phyloP scores from a whole-genome alignment of 2,329 filamentous ascomycete genomes.

The Aspergillus pseudoterreus region DNA sequence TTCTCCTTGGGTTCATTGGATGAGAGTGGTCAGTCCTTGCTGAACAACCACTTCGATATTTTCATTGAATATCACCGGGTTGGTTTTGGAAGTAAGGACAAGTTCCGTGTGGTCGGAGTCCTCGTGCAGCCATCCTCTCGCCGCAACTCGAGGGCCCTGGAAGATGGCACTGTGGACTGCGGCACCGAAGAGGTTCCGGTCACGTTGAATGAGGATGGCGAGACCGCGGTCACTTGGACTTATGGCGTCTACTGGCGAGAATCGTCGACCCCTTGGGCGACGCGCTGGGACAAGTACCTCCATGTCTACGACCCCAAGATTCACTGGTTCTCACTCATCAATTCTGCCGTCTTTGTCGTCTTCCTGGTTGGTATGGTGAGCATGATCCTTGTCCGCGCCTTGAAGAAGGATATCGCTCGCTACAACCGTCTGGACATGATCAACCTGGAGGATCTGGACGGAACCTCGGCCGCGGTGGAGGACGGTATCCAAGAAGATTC shows the following conservation, averaged over 20 bases:
- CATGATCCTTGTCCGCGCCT: slow-evolving; percentile 82
- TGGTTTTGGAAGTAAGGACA: slow-evolving; percentile 49
- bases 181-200: slow-evolving; percentile 55
- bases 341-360: slow-evolving; percentile 90
- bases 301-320: slow-evolving; percentile 98
- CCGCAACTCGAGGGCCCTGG: slow-evolving; percentile 52
- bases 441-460: slow-evolving; percentile 82
- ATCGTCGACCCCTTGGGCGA: slow-evolving; percentile 87
- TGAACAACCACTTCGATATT: slow-evolving; percentile 98
- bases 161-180: slow-evolving; percentile 59
- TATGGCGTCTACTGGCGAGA: slow-evolving; percentile 89
- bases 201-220: slow-evolving; percentile 60
- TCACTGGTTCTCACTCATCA: slow-evolving; percentile 98
- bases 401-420: slow-evolving; percentile 91
- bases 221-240: slow-evolving; percentile 74
- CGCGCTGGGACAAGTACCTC: slow-evolving; percentile 97
- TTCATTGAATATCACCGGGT: slow-evolving; percentile 87
- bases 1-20: slow-evolving; percentile 69
- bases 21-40: slow-evolving; percentile 53
- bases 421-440: slow-evolving; percentile 95
- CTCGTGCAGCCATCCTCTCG: slow-evolving; percentile 78
- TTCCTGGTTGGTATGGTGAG: slow-evolving; percentile 88
- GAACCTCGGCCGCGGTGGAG: slow-evolving; percentile 68
- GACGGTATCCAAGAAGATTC: slow-evolving; percentile 97
- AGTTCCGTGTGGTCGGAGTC: slow-evolving; percentile 87